Evolutionary conservation across 164 flowering plant species (phyloP).

Genomic region (Kingdonia uniflora): DNA sequence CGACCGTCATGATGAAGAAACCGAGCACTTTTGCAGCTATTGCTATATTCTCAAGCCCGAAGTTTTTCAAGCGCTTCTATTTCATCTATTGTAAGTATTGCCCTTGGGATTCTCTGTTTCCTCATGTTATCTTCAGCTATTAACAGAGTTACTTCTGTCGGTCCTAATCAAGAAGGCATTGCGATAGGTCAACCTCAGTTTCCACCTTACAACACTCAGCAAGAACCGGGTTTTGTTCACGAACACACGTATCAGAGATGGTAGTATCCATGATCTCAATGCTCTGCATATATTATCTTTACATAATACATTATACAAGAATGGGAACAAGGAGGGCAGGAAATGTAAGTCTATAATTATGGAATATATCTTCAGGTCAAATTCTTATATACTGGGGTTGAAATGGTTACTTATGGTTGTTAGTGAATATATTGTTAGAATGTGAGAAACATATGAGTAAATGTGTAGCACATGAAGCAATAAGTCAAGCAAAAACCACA

Average conservation of each 20-base stretch:
- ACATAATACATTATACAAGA: too few relatives aligned
- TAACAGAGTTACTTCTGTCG: constrained; percentile 18
- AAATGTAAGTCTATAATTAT: too few relatives aligned
- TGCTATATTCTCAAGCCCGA: constrained; percentile 96
- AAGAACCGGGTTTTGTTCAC: constrained; percentile 62
- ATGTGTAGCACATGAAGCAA: too few relatives aligned
- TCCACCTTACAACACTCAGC: constrained; percentile 33
- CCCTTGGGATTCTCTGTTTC: constrained; percentile 65
- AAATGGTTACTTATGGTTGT: too few relatives aligned
- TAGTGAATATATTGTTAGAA: too few relatives aligned
- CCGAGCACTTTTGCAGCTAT: constrained; percentile 47
- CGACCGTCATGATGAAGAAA: constrained; percentile 57
- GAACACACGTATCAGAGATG: constrained; percentile 76
- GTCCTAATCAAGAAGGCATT: constrained; percentile 36
- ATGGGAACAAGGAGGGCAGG: too few relatives aligned
- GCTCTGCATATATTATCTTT: too few relatives aligned
- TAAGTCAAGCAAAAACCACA: too few relatives aligned
- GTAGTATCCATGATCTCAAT: constrained; percentile 45
- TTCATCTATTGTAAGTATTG: constrained; percentile 52
- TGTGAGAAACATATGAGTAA: too few relatives aligned
- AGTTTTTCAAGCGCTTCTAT: constrained; percentile 76
- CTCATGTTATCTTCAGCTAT: constrained; percentile 32
- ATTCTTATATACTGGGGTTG: too few relatives aligned
- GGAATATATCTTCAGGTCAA: too few relatives aligned
- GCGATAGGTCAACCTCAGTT: constrained; percentile 77